phyloP scores from a whole-genome alignment of 176 grass and related monocot genomes.

The Zea luxurians region DNA sequence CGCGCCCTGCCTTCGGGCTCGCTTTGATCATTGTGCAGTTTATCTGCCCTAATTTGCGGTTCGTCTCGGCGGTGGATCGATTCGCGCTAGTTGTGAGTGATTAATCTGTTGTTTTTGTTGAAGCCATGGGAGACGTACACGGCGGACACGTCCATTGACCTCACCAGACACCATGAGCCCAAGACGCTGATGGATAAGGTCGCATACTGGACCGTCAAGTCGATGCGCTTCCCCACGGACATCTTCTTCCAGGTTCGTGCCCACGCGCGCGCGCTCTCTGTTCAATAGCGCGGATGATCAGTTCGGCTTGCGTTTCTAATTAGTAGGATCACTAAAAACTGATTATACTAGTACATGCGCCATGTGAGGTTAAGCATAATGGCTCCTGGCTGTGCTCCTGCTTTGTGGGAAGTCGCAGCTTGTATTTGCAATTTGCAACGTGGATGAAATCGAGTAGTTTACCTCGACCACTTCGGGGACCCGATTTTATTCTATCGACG shows the following conservation, averaged over 20 bases:
- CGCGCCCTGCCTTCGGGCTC: neutral
- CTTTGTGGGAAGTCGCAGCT: constrained; percentile 12
- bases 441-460: neutral
- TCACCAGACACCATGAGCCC: constrained; percentile 67
- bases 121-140: constrained; percentile 80
- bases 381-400: neutral
- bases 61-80: neutral
- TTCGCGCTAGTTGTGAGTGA: neutral
- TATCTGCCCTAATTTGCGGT: neutral
- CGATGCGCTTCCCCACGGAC: constrained; percentile 68
- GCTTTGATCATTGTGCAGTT: constrained; percentile 19
- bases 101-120: neutral
- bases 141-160: constrained; percentile 60
- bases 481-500: neutral
- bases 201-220: constrained; percentile 71
- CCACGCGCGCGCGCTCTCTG: neutral
- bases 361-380: neutral
- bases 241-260: constrained; percentile 69
- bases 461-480: neutral
- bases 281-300: constrained; percentile 9
- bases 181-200: constrained; percentile 66
- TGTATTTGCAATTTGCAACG: constrained; percentile 20
- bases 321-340: neutral
- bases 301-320: neutral
- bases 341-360: constrained; percentile 9